phyloP scores from a whole-genome alignment of 495 filamentous ascomycete genomes.

The Elasticomyces elasticus region DNA sequence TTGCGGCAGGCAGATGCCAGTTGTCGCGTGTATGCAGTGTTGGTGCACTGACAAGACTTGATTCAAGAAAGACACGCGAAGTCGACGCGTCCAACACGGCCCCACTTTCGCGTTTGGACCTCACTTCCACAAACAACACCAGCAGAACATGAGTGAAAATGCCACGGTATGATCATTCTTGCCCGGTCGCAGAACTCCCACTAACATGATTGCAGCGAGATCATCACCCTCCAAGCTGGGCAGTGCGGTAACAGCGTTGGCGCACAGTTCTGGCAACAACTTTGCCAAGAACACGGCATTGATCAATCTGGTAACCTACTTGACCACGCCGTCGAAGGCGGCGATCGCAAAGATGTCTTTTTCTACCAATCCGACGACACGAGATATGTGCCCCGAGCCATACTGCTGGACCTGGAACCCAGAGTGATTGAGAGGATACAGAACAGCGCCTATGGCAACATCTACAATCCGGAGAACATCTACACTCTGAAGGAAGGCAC shows the following conservation, averaged over 20 bases:
- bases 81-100: neutral
- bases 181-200: neutral
- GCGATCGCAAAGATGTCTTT: slow-evolving; percentile 97
- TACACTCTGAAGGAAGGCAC: slow-evolving; percentile 84
- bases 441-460: slow-evolving; percentile 86
- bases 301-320: slow-evolving; percentile 93
- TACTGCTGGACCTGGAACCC: slow-evolving; percentile 89
- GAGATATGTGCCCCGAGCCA: slow-evolving; percentile 92
- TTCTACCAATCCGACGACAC: slow-evolving; percentile 99
- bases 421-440: slow-evolving; percentile 88
- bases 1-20: too few species aligned
- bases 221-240: slow-evolving; percentile 97
- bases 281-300: slow-evolving; percentile 96
- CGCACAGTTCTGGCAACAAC: slow-evolving; percentile 92
- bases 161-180: slow-evolving; percentile 15
- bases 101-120: slow-evolving; percentile 17
- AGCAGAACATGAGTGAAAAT: slow-evolving; percentile 13
- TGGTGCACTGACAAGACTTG: too few species aligned
- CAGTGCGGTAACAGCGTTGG: slow-evolving; percentile 99
- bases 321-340: slow-evolving; percentile 90
- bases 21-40: too few species aligned
- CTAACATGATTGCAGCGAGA: slow-evolving; percentile 56
- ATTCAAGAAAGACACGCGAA: too few species aligned
- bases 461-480: slow-evolving; percentile 99
- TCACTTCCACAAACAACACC: neutral